Evolutionary conservation across 1,139 yeast species (phyloP), one percentile per base, ranked within the genome.

Genomic region (Arxiozyma telluris): DNA sequence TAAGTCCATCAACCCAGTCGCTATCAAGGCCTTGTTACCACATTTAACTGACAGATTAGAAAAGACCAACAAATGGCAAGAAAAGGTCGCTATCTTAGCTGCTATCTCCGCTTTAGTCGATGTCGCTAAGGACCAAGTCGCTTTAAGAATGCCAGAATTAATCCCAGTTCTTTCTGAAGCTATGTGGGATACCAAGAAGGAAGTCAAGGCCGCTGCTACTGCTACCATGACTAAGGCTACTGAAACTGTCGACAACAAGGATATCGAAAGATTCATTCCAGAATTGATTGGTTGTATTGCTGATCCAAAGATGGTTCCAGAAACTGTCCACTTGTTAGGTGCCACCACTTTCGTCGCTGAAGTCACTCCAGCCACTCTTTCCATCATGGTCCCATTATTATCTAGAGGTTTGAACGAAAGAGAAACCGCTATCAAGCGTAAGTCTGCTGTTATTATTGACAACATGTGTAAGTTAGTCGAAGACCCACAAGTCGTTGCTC

Each of bases 381-480:
- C 98, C 73, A 93, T 93, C 80, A 93, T 93, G 98, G 96, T 91
- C 68, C 98, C 98, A 73, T 83, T 93, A 75, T 84, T 93, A 75
- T 83, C 96, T 67, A 91, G 98, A 87, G 98, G 98, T 90, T 84
- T 93, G 73, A 96, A 95, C 73, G 98, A 93, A 82, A 94, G 98
- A 83, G 98, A 93, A 71, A 93, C 98, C 67, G 82, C 98, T 68
- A 93, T 93, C 82, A 93, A 93, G 87, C 91, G 98, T 84, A 93
- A 93, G 83, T 86, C 98, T 71, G 98, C 98, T 69, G 98, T 93
- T 74, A 93, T 93, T 77, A 87, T 91, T 71, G 98, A 93, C 77
- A 93, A 93, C 95, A 93, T 93, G 98, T 93, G 98, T 87, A 93
- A 93, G 81, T 88, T 93, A 78, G 98, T 93, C 79, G 98, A 93